These are phyloP conservation scores for Carex littledalei DNA, from an alignment of 176 grass and related monocot genomes.

Conservation along the genomic window DNA sequence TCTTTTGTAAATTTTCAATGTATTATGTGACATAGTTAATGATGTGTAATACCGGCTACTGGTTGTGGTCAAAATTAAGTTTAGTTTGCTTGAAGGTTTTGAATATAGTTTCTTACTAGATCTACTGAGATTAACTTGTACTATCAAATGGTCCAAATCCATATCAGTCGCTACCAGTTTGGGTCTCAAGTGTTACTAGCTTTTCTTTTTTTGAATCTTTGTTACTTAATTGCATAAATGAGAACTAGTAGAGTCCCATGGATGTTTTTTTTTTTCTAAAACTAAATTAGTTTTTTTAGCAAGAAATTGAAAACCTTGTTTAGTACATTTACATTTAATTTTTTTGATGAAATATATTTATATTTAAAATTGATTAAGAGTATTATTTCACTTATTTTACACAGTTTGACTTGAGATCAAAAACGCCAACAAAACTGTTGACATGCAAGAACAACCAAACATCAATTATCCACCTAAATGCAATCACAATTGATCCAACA, in stretches of 20 bases:
- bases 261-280: neutral
- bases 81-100: neutral
- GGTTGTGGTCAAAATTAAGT: neutral
- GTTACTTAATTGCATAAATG: neutral
- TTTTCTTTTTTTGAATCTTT: neutral
- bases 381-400: slow-evolving; percentile 7
- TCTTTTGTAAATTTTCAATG: neutral
- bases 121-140: neutral
- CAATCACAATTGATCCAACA: slow-evolving; percentile 66
- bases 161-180: neutral
- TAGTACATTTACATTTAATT: neutral
- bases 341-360: neutral
- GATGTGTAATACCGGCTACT: neutral
- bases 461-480: slow-evolving; percentile 55
- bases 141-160: neutral
- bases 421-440: slow-evolving; percentile 50
- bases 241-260: neutral
- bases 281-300: neutral
- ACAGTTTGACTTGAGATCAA: slow-evolving; percentile 89
- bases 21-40: neutral
- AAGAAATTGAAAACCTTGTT: slow-evolving; percentile 5
- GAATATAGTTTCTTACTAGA: neutral
- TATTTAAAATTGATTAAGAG: neutral
- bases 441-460: slow-evolving; percentile 34
- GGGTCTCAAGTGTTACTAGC: neutral